Evolutionary conservation across 2,329 filamentous ascomycete genomes (phyloP).

Genomic region (Xylariaceae sp.): DNA sequence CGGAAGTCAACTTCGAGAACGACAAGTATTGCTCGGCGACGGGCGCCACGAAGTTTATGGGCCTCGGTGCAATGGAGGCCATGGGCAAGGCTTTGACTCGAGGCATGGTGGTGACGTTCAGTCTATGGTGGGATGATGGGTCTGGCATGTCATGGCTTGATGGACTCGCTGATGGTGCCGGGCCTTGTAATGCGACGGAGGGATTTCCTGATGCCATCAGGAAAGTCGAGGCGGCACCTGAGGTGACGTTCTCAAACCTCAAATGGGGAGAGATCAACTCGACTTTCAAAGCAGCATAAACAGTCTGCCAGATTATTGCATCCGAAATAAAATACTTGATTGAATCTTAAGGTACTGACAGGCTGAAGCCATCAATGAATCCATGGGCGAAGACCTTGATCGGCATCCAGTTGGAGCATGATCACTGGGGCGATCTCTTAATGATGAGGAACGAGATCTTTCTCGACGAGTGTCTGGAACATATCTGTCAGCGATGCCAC

Average conservation of each 20-base stretch:
- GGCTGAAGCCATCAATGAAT: no score
- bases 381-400: no score
- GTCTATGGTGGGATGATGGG: slow-evolving; percentile 47
- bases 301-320: neutral
- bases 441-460: slow-evolving; percentile 29
- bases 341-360: no score
- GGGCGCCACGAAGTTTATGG: slow-evolving; percentile 27
- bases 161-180: slow-evolving; percentile 43
- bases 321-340: no score
- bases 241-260: slow-evolving; percentile 52
- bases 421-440: no score
- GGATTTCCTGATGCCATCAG: slow-evolving; percentile 44
- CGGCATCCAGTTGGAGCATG: no score
- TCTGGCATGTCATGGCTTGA: slow-evolving; percentile 52
- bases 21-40: slow-evolving; percentile 32
- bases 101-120: slow-evolving; percentile 47
- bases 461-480: slow-evolving; percentile 26
- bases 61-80: slow-evolving; percentile 35
- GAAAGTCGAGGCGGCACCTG: slow-evolving; percentile 37
- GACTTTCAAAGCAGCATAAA: slow-evolving; percentile 31
- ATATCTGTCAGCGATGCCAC: slow-evolving; percentile 20
- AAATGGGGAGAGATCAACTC: slow-evolving; percentile 51
- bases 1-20: slow-evolving; percentile 23
- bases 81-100: slow-evolving; percentile 40
- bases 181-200: slow-evolving; percentile 43